These are phyloP conservation scores for Hylodesmum podocarpum DNA, from an alignment of 306 rosid genomes.

Conservation along the genomic window DNA sequence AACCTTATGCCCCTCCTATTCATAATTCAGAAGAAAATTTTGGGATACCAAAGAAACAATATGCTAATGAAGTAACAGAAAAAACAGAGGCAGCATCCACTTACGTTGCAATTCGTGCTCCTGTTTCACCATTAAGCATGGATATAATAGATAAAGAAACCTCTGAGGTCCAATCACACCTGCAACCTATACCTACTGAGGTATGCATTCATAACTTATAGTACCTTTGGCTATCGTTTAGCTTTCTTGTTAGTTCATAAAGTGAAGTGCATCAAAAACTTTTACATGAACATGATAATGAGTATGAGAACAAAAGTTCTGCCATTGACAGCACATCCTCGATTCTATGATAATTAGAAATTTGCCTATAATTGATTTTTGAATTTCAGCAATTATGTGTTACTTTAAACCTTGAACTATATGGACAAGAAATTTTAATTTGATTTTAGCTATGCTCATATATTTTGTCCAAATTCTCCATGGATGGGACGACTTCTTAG, in stretches of 20 bases:
- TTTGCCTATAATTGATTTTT: neutral
- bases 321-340: neutral
- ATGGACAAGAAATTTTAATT: neutral
- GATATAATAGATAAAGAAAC: slow-evolving; percentile 45
- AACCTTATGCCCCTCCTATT: slow-evolving; percentile 41
- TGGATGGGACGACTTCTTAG: slow-evolving; percentile 11
- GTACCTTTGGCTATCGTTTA: slow-evolving; percentile 15
- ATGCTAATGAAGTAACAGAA: slow-evolving; percentile 36
- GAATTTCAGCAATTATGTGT: neutral
- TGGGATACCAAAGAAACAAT: slow-evolving; percentile 25
- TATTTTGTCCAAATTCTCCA: slow-evolving; percentile 13
- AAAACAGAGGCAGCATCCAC: slow-evolving; percentile 43
- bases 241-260: slow-evolving; percentile 1
- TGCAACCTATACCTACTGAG: slow-evolving; percentile 47
- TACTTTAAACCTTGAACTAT: slow-evolving; percentile 1
- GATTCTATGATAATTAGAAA: slow-evolving; percentile 6
- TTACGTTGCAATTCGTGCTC: slow-evolving; percentile 50
- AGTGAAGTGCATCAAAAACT: neutral
- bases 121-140: slow-evolving; percentile 48
- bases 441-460: neutral
- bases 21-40: slow-evolving; percentile 39
- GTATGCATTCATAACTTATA: slow-evolving; percentile 47
- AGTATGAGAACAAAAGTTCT: slow-evolving; percentile 8
- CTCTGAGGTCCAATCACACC: slow-evolving; percentile 40
- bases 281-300: neutral